phyloP scores from a whole-genome alignment of 2,329 filamentous ascomycete species.

The Cryphonectria radicalis region DNA sequence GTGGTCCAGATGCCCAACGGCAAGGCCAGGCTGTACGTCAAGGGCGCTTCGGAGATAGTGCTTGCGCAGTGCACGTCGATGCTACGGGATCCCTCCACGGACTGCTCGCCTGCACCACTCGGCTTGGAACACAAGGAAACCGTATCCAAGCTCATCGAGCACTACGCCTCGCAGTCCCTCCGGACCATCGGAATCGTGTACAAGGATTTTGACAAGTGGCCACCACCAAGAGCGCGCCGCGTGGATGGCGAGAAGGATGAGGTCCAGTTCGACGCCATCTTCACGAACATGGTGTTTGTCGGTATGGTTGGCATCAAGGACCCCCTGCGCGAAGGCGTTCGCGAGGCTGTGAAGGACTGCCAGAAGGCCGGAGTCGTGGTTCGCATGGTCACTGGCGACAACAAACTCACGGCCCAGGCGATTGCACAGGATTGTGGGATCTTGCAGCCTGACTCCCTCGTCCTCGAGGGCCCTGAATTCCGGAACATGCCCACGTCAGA shows the following conservation, averaged over 20 bases:
- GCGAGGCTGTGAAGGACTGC: conserved; percentile 72
- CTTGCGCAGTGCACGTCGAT: conserved; percentile 59
- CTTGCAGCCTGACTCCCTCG: conserved; percentile 66
- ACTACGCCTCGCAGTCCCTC: conserved; percentile 78
- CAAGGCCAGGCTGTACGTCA: conserved; percentile 61
- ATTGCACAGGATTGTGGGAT: conserved; percentile 83
- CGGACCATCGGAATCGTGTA: conserved; percentile 85
- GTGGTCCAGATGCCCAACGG: conserved; percentile 58
- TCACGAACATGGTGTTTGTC: conserved; percentile 69
- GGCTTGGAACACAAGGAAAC: conserved; percentile 57
- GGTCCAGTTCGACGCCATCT: conserved; percentile 69
- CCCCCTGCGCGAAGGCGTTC: conserved; percentile 75
- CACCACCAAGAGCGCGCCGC: conserved; percentile 65
- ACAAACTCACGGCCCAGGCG: conserved; percentile 76
- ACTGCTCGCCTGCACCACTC: conserved; percentile 48
- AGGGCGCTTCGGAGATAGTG: conserved; percentile 69
- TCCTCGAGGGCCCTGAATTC: conserved; percentile 81
- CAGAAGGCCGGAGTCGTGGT: conserved; percentile 78
- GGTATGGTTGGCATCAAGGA: conserved; percentile 81
- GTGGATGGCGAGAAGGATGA: conserved; percentile 61
- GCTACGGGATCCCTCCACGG: conserved; percentile 53
- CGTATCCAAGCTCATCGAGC: conserved; percentile 71
- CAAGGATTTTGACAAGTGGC: conserved; percentile 84
- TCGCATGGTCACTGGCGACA: conserved; percentile 86
- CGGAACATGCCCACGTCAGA: conserved; percentile 69